Percentiles rank a stretch among this genome's conserved stretches.
Evolutionary conservation across 805 yeast genomes (phyloP).

Genomic region (Myxozyma vanderwaltii): DNA sequence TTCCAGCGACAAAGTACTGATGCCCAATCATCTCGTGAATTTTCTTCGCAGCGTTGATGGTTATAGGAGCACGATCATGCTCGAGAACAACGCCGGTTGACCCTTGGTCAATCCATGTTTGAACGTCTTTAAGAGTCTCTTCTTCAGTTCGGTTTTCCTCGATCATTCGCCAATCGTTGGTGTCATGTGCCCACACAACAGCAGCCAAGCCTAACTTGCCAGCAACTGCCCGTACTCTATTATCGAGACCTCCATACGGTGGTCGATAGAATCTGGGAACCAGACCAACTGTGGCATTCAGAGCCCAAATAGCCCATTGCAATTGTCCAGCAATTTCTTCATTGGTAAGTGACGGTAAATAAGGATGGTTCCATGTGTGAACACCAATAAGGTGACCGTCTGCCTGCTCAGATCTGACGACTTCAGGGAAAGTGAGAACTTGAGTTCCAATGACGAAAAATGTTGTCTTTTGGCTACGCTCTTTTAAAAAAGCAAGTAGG

Average conservation of each 20-base stretch:
- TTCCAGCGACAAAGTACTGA: conserved; percentile 3
- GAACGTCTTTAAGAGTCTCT: conserved; percentile 59
- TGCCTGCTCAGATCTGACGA: conserved; percentile 57
- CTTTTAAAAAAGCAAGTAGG: conserved; percentile 56
- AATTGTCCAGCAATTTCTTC: conserved; percentile 85
- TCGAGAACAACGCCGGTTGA: conserved; percentile 72
- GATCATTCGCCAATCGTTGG: conserved; percentile 84
- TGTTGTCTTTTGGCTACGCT: conserved; percentile 54
- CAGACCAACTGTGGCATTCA: conserved; percentile 89
- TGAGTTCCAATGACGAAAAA: conserved; percentile 86
- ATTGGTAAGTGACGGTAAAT: conserved; percentile 73
- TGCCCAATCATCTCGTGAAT: conserved; percentile 57
- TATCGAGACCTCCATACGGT: conserved; percentile 93
- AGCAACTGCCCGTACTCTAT: conserved; percentile 76
- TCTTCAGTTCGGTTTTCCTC: conserved; percentile 53
- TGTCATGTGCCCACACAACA: conserved; percentile 89
- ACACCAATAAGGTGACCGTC: conserved; percentile 80
- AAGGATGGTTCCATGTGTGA: conserved; percentile 93
- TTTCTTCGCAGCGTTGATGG: conserved; percentile 69
- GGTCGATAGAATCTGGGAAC: conserved; percentile 94
- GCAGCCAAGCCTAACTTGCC: conserved; percentile 84
- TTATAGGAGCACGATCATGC: conserved; percentile 71
- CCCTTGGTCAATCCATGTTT: conserved; percentile 50
- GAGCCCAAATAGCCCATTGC: conserved; percentile 96
- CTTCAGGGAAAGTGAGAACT: conserved; percentile 73